Conservation (phyloP, 164 flowering plant genomes). For the Berberis thunbergii region DNA sequence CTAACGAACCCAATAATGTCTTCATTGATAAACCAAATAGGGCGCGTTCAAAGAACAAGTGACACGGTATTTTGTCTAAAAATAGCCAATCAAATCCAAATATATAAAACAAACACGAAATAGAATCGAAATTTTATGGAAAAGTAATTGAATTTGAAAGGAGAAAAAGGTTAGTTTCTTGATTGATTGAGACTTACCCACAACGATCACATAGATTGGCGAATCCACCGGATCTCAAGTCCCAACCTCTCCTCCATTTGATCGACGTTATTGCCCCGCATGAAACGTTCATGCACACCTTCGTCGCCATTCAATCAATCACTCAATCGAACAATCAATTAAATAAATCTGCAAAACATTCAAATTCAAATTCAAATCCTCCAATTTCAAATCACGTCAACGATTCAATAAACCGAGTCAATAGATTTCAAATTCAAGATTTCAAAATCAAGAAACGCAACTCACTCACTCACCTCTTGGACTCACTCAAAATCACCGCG, state of each 20-base stretch:
- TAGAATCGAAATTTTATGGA: not conserved
- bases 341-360: not conserved
- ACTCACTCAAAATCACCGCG: too few species aligned
- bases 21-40: too few species aligned
- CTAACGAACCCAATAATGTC: too few species aligned
- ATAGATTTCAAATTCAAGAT: too few species aligned
- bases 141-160: conserved; percentile 2
- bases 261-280: conserved; percentile 39
- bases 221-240: conserved; percentile 58
- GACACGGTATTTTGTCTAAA: too few species aligned
- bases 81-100: too few species aligned
- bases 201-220: conserved; percentile 62
- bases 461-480: too few species aligned
- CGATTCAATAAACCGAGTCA: not conserved
- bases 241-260: conserved; percentile 64
- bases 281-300: conserved; percentile 44
- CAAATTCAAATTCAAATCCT: too few species aligned
- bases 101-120: not conserved
- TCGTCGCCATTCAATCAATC: conserved; percentile 36
- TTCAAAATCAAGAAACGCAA: too few species aligned
- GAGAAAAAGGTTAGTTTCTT: not conserved
- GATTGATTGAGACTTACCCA: conserved; percentile 32
- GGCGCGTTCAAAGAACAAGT: too few species aligned
- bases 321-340: too few species aligned
- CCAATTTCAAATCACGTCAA: not conserved